Evolutionary conservation across 176 grass and related monocot genomes (phyloP).

Genomic region (Hordeum marinum): DNA sequence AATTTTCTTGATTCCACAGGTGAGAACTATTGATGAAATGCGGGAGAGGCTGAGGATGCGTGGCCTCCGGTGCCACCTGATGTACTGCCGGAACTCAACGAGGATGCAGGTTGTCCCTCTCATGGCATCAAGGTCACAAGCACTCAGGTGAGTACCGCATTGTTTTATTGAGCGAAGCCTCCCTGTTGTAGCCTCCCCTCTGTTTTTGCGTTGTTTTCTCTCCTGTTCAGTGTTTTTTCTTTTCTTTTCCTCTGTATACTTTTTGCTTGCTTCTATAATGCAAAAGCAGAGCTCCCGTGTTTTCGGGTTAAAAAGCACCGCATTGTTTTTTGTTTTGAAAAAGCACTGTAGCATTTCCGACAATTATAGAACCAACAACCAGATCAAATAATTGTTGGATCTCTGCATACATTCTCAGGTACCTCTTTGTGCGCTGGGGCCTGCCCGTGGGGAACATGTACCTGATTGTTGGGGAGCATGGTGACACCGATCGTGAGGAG

Average conservation of each 20-base stretch:
- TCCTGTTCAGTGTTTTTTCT: too few species aligned
- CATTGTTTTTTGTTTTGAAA: neutral
- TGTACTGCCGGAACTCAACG: conserved; percentile 82
- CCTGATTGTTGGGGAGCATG: conserved; percentile 63
- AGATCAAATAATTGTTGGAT: neutral
- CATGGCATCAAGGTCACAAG: conserved; percentile 87
- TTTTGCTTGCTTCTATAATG: neutral
- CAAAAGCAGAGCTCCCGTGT: too few species aligned
- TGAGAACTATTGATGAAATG: conserved; percentile 61
- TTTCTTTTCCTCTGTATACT: too few species aligned
- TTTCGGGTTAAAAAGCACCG: neutral
- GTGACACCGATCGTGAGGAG: conserved; percentile 80
- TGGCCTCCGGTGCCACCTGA: conserved; percentile 81
- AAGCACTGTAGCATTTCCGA: neutral
- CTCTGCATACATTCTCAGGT: conserved; percentile 29
- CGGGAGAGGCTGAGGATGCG: conserved; percentile 82
- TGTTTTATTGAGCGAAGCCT: neutral
- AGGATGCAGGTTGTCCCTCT: conserved; percentile 89
- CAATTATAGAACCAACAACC: neutral
- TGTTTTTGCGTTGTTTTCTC: too few species aligned
- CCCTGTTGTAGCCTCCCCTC: too few species aligned
- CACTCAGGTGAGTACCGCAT: conserved; percentile 60
- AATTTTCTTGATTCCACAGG: conserved; percentile 26
- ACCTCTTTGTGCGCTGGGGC: conserved; percentile 90
- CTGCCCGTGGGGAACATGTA: conserved; percentile 82